Evolutionary conservation across 768 basidiomycete species (phyloP).

Genomic region (Austroboletus festivus): DNA sequence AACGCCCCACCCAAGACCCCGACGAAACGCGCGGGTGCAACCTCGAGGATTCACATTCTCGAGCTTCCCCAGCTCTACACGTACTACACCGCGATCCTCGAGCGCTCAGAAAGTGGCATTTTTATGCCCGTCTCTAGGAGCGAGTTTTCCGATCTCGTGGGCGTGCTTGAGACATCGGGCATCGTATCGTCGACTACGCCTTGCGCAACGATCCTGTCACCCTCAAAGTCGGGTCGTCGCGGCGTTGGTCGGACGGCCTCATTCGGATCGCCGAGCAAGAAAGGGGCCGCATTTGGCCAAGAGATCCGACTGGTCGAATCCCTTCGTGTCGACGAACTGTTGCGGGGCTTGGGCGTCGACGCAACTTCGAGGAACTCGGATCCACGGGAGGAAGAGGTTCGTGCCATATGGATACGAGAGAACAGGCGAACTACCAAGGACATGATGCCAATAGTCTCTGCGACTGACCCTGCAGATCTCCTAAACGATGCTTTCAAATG

Average conservation of each 20-base stretch:
- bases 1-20: constrained; percentile 38
- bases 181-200: constrained; percentile 44
- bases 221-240: constrained; percentile 49
- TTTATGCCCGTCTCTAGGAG: constrained; percentile 68
- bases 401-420: constrained; percentile 43
- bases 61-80: constrained; percentile 61
- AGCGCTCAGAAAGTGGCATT: constrained; percentile 49
- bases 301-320: constrained; percentile 56
- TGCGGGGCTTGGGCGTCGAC: constrained; percentile 59
- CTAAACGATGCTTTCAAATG: constrained; percentile 36
- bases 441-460: constrained; percentile 18
- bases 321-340: constrained; percentile 62
- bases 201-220: constrained; percentile 32
- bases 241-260: constrained; percentile 56
- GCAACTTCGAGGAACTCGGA: constrained; percentile 24
- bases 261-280: constrained; percentile 41
- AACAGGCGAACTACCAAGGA: constrained; percentile 37
- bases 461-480: constrained; percentile 6
- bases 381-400: constrained; percentile 42
- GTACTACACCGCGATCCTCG: constrained; percentile 60
- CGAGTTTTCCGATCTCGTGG: constrained; percentile 72
- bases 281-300: constrained; percentile 33
- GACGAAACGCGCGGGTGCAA: constrained; percentile 49
- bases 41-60: constrained; percentile 39
- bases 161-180: constrained; percentile 72